Conservation (phyloP, 1,284 basidiomycete species). For the Volvariella volvacea region DNA sequence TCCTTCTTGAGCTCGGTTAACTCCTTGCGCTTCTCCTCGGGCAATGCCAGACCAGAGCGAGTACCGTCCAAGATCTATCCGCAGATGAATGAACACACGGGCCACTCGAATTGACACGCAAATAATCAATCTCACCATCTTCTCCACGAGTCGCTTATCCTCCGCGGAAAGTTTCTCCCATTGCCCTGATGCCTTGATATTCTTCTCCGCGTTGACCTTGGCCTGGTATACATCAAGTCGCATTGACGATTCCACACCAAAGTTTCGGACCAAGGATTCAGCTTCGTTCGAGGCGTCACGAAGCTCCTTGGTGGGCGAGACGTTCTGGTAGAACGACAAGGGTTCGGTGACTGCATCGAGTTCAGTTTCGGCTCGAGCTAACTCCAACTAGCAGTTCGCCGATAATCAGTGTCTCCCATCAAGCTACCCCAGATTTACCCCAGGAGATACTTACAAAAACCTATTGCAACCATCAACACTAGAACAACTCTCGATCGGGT, state of each 20-base stretch:
- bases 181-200: slow-evolving; percentile 49
- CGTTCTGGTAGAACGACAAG: slow-evolving; percentile 73
- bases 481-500: not conserved
- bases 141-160: slow-evolving; percentile 67
- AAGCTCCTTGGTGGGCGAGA: slow-evolving; percentile 62
- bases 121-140: slow-evolving; percentile 36
- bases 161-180: slow-evolving; percentile 59
- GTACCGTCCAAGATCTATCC: slow-evolving; percentile 61
- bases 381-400: slow-evolving; percentile 32
- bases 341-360: slow-evolving; percentile 50
- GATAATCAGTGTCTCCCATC: not conserved
- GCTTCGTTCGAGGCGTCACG: slow-evolving; percentile 71
- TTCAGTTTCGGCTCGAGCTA: slow-evolving; percentile 53
- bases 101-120: not conserved
- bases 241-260: slow-evolving; percentile 66
- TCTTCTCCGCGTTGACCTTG: slow-evolving; percentile 61
- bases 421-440: not conserved
- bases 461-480: slow-evolving; percentile 24
- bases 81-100: not conserved
- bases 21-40: slow-evolving; percentile 52
- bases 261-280: slow-evolving; percentile 63
- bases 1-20: slow-evolving; percentile 61
- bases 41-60: slow-evolving; percentile 67
- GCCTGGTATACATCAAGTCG: slow-evolving; percentile 71
- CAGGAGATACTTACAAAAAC: slow-evolving; percentile 54